A percentile compares a stretch with the other conserved stretches of the same genome.
Evolutionary conservation across 169 alveolate genomes (phyloP).

Genomic region (Eimeria nieschulzi): DNA sequence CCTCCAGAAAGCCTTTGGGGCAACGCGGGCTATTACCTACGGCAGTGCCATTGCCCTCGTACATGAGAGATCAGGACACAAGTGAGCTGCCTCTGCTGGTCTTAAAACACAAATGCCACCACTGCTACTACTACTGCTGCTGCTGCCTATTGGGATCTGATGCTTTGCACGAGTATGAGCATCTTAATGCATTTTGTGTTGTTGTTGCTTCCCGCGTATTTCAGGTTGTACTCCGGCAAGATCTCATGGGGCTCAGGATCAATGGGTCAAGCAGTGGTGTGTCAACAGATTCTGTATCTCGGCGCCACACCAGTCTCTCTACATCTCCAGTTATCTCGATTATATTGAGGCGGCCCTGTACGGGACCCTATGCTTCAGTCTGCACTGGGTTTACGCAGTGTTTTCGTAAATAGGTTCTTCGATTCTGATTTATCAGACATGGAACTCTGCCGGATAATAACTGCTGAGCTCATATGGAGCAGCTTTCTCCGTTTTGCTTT

Average conservation of each 20-base stretch:
- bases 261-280: constrained; percentile 69
- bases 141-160: not conserved
- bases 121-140: constrained; percentile 29
- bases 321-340: too few species aligned
- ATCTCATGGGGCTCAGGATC: constrained; percentile 74
- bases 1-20: not conserved
- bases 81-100: constrained; percentile 33
- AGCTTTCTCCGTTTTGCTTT: not conserved
- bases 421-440: too few species aligned
- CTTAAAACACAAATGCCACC: not conserved
- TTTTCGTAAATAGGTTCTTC: too few species aligned
- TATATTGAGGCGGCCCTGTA: too few species aligned
- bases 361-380: too few species aligned
- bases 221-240: constrained; percentile 71
- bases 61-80: constrained; percentile 57
- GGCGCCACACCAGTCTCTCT: too few species aligned
- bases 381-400: too few species aligned
- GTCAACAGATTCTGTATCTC: not conserved
- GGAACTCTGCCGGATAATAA: too few species aligned
- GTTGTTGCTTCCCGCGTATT: not conserved
- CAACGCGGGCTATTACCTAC: constrained; percentile 50
- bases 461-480: too few species aligned
- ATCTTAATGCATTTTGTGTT: not conserved
- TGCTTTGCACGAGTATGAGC: not conserved
- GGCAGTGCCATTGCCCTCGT: constrained; percentile 66